Percentiles rank a stretch among this genome's conserved stretches.
phyloP scores from a whole-genome alignment of 2,329 filamentous ascomycete genomes.

The Byssoonygena ceratinophila region DNA sequence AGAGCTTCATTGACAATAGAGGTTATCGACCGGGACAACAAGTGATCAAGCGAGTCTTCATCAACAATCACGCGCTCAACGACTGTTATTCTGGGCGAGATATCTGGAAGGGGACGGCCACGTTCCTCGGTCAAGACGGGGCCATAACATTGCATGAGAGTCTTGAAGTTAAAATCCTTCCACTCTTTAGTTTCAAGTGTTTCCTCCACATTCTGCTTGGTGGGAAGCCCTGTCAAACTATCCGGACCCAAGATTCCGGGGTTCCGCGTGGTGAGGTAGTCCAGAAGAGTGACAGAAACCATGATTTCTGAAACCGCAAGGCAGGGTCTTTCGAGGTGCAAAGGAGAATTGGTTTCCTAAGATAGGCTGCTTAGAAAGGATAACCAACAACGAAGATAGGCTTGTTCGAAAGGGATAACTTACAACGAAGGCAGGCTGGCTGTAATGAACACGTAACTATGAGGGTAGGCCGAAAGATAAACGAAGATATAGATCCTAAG shows the following conservation, averaged over 20 bases:
- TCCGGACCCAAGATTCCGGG: not conserved
- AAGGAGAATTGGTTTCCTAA: no score
- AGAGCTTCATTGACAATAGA: slow-evolving; percentile 3
- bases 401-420: no score
- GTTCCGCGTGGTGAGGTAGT: not conserved
- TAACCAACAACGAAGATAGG: no score
- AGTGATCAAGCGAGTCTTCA: slow-evolving; percentile 13
- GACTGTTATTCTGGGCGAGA: not conserved
- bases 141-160: not conserved
- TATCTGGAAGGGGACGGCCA: not conserved
- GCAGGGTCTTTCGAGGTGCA: no score
- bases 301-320: not conserved
- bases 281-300: not conserved
- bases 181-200: not conserved
- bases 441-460: no score
- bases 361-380: no score
- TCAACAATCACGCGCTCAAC: slow-evolving; percentile 10
- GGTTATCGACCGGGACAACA: slow-evolving; percentile 8
- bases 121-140: not conserved
- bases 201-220: not conserved
- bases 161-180: not conserved
- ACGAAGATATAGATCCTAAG: no score
- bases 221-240: not conserved
- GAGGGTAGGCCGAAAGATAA: no score
- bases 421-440: no score